Conservation (phyloP, 345 rosid species). For the Toxicodendron radicans region DNA sequence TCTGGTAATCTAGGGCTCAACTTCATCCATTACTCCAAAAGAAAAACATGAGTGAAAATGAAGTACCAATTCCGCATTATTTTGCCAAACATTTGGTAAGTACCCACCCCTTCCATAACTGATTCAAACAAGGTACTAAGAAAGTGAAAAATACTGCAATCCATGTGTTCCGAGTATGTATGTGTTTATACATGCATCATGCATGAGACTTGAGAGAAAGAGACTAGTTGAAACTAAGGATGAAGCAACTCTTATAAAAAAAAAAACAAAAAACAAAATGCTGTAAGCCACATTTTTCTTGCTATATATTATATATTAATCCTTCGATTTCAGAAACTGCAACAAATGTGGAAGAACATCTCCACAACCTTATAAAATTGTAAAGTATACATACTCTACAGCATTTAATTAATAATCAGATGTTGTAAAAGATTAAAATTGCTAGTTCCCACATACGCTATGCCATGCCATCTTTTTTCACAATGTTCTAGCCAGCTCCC, state of each 20-base stretch:
- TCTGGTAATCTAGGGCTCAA: too few relatives aligned
- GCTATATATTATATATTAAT: background rate
- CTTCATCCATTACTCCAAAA: too few relatives aligned
- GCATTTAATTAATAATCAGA: background rate
- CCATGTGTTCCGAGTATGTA: too few relatives aligned
- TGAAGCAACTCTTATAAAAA: background rate
- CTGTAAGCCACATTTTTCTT: background rate
- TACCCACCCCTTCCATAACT: too few relatives aligned
- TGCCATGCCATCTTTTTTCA: conserved; percentile 65
- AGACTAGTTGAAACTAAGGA: background rate
- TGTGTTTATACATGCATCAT: too few relatives aligned
- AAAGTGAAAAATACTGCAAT: too few relatives aligned
- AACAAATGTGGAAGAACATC: background rate
- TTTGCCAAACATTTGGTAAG: too few relatives aligned
- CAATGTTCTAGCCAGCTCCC: conserved; percentile 46
- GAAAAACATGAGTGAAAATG: too few relatives aligned
- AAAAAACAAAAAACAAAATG: background rate
- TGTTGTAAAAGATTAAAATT: conserved; percentile 32
- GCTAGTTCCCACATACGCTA: conserved; percentile 56
- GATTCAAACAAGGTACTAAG: too few relatives aligned
- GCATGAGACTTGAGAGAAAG: background rate
- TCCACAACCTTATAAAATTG: conserved; percentile 13
- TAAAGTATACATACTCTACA: background rate
- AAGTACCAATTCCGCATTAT: too few relatives aligned
- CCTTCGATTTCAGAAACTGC: background rate